phyloP scores from a whole-genome alignment of 2,329 filamentous ascomycete genomes.

The Fusarium burgessii region DNA sequence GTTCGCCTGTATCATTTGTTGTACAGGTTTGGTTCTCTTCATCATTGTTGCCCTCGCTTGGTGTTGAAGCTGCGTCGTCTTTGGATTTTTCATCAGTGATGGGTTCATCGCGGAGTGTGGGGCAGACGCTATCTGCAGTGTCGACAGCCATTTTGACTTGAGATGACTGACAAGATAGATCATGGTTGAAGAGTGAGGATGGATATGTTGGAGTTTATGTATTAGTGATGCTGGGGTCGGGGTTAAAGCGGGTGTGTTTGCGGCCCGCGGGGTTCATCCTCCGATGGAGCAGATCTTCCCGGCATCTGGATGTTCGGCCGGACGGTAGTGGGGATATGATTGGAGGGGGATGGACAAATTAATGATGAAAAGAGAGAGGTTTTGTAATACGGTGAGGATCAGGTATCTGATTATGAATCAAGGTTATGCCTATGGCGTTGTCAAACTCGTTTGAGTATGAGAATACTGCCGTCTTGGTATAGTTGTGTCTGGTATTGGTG shows the following conservation, averaged over 20 bases:
- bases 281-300: constrained; percentile 22
- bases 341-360: background rate
- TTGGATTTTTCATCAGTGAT: constrained; percentile 15
- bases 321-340: background rate
- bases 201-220: constrained; percentile 4
- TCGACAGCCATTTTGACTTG: background rate
- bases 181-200: background rate
- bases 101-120: constrained; percentile 8
- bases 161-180: fast-evolving
- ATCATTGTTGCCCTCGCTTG: background rate
- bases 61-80: constrained; percentile 23
- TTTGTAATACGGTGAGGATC: background rate
- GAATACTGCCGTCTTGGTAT: background rate
- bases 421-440: fast-evolving
- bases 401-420: background rate
- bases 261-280: constrained; percentile 32
- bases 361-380: background rate
- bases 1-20: constrained; percentile 16
- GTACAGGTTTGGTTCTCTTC: background rate
- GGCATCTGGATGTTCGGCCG: constrained; percentile 2
- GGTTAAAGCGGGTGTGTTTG: background rate
- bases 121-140: constrained; percentile 17
- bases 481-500: background rate
- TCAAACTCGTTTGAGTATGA: too few relatives aligned
- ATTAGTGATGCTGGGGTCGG: background rate